phyloP scores from a whole-genome alignment of 352 stramenopile species.

The Phytophthora sp. region DNA sequence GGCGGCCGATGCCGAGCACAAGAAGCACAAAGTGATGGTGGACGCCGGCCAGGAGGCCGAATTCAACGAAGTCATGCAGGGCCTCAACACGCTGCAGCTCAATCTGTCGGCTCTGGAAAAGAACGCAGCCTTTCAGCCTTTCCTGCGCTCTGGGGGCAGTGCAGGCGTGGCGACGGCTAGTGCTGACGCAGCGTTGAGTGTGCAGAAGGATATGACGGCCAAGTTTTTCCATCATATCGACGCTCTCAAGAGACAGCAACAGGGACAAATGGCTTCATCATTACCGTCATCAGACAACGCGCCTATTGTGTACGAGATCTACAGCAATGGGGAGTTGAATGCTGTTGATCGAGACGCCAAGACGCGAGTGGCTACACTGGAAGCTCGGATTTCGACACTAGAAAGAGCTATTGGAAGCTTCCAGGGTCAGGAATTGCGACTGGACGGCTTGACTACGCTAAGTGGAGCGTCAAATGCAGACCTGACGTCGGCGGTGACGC shows the following conservation, averaged over 20 bases:
- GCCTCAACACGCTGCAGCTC: slow-evolving; percentile 62
- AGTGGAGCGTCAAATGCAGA: slow-evolving; percentile 33
- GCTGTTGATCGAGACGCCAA: slow-evolving; percentile 72
- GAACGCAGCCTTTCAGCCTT: slow-evolving; percentile 62
- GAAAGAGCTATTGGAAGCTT: slow-evolving; percentile 66
- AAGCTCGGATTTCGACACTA: slow-evolving; percentile 63
- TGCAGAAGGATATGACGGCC: slow-evolving; percentile 74
- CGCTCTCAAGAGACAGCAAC: slow-evolving; percentile 53
- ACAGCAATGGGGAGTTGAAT: slow-evolving; percentile 78
- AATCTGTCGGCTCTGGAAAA: slow-evolving; percentile 69
- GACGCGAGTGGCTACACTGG: slow-evolving; percentile 59
- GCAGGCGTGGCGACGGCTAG: slow-evolving; percentile 13
- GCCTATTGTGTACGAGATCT: slow-evolving; percentile 83
- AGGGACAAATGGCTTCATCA: slow-evolving; percentile 18
- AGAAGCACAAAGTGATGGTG: slow-evolving; percentile 58
- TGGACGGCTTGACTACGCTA: slow-evolving; percentile 46
- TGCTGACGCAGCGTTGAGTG: slow-evolving; percentile 50
- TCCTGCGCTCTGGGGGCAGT: slow-evolving; percentile 39
- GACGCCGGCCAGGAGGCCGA: slow-evolving; percentile 75
- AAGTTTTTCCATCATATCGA: slow-evolving; percentile 80
- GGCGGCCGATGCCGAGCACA: slow-evolving; percentile 43
- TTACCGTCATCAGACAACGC: slow-evolving; percentile 24
- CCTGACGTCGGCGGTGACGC: slow-evolving; percentile 52
- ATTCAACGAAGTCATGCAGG: slow-evolving; percentile 66
- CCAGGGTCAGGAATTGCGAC: slow-evolving; percentile 52